These are phyloP conservation scores for Colletotrichum sublineola DNA, from an alignment of 2,329 filamentous ascomycete species.

Conservation along the genomic window DNA sequence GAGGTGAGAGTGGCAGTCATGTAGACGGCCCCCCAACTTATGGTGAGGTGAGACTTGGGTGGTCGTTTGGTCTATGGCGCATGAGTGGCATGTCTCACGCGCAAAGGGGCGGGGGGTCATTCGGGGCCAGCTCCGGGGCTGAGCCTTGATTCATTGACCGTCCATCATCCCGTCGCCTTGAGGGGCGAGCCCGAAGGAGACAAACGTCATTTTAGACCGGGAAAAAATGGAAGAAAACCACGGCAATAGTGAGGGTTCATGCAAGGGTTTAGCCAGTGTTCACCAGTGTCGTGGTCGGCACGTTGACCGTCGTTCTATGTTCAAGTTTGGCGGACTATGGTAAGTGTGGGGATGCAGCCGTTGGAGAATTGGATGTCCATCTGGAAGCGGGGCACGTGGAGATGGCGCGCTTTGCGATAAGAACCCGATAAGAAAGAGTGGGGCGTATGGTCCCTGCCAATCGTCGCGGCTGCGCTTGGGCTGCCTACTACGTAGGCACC, in stretches of 20 bases:
- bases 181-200: background rate
- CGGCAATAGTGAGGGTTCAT: too few species aligned
- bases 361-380: background rate
- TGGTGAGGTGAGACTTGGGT: conserved; percentile 36
- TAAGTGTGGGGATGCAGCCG: background rate
- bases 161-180: conserved; percentile 12
- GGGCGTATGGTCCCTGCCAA: background rate
- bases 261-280: background rate
- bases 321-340: background rate
- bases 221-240: conserved; percentile 25
- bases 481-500: conserved; percentile 27
- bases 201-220: background rate
- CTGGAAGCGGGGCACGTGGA: background rate
- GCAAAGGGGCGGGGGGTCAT: conserved; percentile 33
- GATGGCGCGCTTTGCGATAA: conserved; percentile 13
- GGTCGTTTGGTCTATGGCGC: conserved; percentile 39
- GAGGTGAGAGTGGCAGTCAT: conserved; percentile 34
- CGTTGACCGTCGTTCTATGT: background rate
- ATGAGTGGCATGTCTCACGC: conserved; percentile 42
- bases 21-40: conserved; percentile 39
- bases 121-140: conserved; percentile 39
- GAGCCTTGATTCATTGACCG: conserved; percentile 20
- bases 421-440: background rate
- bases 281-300: background rate
- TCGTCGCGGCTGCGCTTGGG: conserved; percentile 37